These are phyloP conservation scores for Lactarius akahatsu DNA, from an alignment of 768 basidiomycete species.

Conservation along the genomic window DNA sequence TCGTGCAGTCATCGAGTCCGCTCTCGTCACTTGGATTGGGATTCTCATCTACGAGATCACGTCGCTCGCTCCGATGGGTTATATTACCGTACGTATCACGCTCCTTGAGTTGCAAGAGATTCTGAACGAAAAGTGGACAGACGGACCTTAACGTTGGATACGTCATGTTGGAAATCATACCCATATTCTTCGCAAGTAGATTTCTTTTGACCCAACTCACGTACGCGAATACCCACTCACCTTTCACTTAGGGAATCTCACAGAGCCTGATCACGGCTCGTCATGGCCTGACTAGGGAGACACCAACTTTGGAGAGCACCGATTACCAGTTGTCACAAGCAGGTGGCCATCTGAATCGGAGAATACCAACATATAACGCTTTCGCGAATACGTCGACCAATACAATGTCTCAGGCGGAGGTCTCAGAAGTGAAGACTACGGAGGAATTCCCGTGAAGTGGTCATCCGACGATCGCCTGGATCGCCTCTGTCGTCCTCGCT, in stretches of 20 bases:
- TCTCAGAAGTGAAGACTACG: neutral
- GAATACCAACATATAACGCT: too few species aligned
- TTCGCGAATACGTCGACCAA: neutral
- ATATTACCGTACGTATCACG: conserved; percentile 26
- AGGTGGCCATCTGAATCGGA: neutral
- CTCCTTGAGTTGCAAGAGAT: neutral
- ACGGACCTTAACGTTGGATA: conserved; percentile 5
- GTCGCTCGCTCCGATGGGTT: conserved; percentile 29
- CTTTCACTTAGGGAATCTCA: conserved; percentile 30
- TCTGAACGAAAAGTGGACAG: conserved; percentile 4
- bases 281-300: conserved; percentile 22
- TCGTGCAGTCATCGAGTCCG: conserved; percentile 32
- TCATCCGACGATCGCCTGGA: neutral
- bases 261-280: conserved; percentile 33
- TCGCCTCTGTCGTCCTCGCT: neutral
- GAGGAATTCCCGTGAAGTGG: neutral
- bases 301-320: neutral
- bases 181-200: conserved; percentile 23
- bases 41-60: conserved; percentile 31
- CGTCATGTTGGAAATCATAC: conserved; percentile 9
- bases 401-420: neutral
- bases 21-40: conserved; percentile 33
- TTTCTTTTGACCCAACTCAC: neutral
- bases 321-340: neutral
- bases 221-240: neutral